These are phyloP conservation scores for Actinomortierella wolfii DNA, from an alignment of 371 early-diverging fungal genomes.

Conservation along the genomic window DNA sequence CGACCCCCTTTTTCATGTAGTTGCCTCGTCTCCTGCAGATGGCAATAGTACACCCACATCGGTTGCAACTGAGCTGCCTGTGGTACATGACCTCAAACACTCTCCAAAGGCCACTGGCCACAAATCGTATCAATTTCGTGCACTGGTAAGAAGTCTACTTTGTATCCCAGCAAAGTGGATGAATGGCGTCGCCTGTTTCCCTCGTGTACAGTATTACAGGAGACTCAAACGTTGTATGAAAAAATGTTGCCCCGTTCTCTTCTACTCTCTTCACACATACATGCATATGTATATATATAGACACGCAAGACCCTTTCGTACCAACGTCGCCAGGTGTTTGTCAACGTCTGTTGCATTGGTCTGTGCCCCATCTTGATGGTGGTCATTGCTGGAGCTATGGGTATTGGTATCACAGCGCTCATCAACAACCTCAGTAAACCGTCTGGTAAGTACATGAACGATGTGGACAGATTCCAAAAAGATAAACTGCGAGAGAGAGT, in stretches of 20 bases:
- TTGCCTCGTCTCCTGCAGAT: constrained; percentile 7
- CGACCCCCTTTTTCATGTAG: neutral
- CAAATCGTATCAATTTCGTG: constrained; percentile 48
- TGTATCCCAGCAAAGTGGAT: neutral
- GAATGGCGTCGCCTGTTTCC: too few relatives aligned
- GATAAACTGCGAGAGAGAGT: too few relatives aligned
- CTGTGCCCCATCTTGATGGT: constrained; percentile 66
- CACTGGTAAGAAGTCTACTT: constrained; percentile 30
- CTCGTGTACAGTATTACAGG: too few relatives aligned
- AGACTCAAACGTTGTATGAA: too few relatives aligned
- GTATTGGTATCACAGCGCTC: constrained; percentile 47
- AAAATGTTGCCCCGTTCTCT: too few relatives aligned
- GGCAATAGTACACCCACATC: constrained; percentile 11
- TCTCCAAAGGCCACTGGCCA: constrained; percentile 30
- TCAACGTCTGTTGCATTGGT: constrained; percentile 74
- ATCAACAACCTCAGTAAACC: constrained; percentile 37
- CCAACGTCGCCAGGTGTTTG: constrained; percentile 73
- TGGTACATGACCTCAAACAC: constrained; percentile 8
- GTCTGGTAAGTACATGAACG: constrained; percentile 11
- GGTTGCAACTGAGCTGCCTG: neutral
- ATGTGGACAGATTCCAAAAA: too few relatives aligned
- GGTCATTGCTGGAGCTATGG: constrained; percentile 53
- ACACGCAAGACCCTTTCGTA: constrained; percentile 64
- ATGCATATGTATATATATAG: constrained; percentile 13
- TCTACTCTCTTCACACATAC: too few relatives aligned